A percentile compares a stretch with the other conserved stretches of the same genome.
Evolutionary conservation across 768 basidiomycete species (phyloP).

Genomic region (Pholiota microspora): DNA sequence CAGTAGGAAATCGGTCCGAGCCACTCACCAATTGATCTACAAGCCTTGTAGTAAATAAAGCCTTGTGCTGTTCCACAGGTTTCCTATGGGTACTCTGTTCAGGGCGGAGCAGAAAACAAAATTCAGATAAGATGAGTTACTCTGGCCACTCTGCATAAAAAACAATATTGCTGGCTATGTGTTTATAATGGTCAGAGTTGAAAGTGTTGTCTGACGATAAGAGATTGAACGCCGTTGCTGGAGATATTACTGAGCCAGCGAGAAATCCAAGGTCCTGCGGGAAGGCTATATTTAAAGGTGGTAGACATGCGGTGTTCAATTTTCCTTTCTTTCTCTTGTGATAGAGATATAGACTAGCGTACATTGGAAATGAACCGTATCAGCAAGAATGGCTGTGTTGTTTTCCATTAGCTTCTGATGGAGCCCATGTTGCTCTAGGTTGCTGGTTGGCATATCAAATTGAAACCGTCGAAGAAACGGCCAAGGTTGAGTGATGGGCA

Average conservation of each 20-base stretch:
- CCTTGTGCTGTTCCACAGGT: neutral
- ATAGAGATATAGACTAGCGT: slow-evolving; percentile 18
- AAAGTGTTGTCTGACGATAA: too few species aligned
- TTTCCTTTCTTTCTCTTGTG: neutral
- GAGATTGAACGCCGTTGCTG: slow-evolving; percentile 16
- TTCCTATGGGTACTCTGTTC: neutral
- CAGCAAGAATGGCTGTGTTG: slow-evolving; percentile 37
- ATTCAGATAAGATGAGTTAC: slow-evolving; percentile 3
- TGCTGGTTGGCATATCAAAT: neutral
- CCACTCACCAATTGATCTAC: slow-evolving; percentile 29
- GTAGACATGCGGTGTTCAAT: neutral
- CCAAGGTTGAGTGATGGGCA: neutral
- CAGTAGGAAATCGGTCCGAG: slow-evolving; percentile 12
- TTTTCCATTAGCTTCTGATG: slow-evolving; percentile 11
- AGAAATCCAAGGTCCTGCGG: slow-evolving; percentile 22
- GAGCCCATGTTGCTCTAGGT: slow-evolving; percentile 6
- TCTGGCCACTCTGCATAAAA: slow-evolving; percentile 19
- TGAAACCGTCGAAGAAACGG: neutral
- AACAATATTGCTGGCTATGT: slow-evolving; percentile 18
- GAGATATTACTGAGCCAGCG: slow-evolving; percentile 27
- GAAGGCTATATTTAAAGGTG: slow-evolving; percentile 10
- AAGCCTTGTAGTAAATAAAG: slow-evolving; percentile 9
- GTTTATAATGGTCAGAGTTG: too few species aligned
- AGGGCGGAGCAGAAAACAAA: neutral
- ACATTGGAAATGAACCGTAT: slow-evolving; percentile 45